phyloP scores from a whole-genome alignment of 2,329 filamentous ascomycete genomes.

The Ophiostoma ips region DNA sequence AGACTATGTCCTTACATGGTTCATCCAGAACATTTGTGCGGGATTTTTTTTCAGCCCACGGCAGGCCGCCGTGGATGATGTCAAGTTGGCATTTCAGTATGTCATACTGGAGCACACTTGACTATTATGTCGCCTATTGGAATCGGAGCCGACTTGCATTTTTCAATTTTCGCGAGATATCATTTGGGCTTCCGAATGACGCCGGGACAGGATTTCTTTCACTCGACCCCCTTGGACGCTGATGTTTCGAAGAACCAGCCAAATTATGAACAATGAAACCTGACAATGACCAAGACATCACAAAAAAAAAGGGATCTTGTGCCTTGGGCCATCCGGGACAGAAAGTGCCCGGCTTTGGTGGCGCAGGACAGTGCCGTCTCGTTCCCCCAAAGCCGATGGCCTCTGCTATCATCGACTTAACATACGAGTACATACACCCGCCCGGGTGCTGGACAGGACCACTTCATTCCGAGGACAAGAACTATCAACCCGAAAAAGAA shows the following conservation, averaged over 20 bases:
- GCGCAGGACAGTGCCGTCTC: background rate
- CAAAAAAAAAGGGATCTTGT: no score
- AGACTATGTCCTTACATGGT: background rate
- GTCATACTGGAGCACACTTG: background rate
- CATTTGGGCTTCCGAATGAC: background rate
- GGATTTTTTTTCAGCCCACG: background rate
- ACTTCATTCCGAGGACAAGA: no score
- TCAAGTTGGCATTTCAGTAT: constrained; percentile 1
- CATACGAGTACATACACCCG: background rate
- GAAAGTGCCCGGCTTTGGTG: background rate
- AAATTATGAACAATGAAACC: background rate
- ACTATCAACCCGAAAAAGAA: background rate
- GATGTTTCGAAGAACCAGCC: background rate
- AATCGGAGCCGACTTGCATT: background rate
- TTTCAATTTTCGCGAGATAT: background rate
- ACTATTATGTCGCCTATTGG: background rate
- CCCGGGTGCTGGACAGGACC: background rate
- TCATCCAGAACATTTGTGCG: background rate
- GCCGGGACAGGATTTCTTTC: background rate
- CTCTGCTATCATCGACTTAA: background rate
- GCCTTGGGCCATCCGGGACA: background rate
- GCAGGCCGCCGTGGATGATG: background rate
- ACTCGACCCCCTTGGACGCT: no score
- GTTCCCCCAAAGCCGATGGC: background rate
- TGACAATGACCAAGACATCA: background rate